Evolutionary conservation across 805 yeast genomes (phyloP).

Genomic region (Starmerella powellii): DNA sequence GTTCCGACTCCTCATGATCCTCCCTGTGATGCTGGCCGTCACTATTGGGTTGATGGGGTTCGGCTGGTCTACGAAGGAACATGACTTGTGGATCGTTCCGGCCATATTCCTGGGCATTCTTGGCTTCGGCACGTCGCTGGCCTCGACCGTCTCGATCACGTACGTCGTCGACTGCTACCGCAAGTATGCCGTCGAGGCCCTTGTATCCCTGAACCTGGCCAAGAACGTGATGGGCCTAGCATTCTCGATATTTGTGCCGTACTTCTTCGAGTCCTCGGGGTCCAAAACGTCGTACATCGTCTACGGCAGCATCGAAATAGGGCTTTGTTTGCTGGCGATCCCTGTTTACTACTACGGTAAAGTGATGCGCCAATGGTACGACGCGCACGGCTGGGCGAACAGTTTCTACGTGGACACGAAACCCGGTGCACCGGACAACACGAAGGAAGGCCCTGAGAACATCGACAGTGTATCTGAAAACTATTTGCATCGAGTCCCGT

Average conservation of each 20-base stretch:
- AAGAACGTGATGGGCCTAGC: constrained; percentile 46
- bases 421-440: no score
- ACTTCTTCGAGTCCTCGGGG: constrained; percentile 35
- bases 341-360: constrained; percentile 48
- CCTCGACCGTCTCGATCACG: constrained; percentile 51
- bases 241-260: constrained; percentile 45
- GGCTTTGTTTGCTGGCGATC: constrained; percentile 38
- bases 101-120: constrained; percentile 44
- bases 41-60: constrained; percentile 48
- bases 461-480: no score
- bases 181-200: constrained; percentile 45
- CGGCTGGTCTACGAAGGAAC: constrained; percentile 44
- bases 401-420: not conserved
- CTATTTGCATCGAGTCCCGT: no score
- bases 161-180: constrained; percentile 47
- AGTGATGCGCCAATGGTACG: constrained; percentile 40
- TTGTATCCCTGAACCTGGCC: constrained; percentile 43
- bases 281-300: constrained; percentile 38
- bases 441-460: no score
- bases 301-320: constrained; percentile 42
- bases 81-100: constrained; percentile 47
- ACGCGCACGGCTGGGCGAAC: constrained; percentile 31
- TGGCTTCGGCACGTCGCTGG: constrained; percentile 49
- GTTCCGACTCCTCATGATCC: constrained; percentile 42
- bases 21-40: constrained; percentile 37